Evolutionary conservation across 495 filamentous ascomycete species (phyloP).

Genomic region (Glutinoglossum americanum): DNA sequence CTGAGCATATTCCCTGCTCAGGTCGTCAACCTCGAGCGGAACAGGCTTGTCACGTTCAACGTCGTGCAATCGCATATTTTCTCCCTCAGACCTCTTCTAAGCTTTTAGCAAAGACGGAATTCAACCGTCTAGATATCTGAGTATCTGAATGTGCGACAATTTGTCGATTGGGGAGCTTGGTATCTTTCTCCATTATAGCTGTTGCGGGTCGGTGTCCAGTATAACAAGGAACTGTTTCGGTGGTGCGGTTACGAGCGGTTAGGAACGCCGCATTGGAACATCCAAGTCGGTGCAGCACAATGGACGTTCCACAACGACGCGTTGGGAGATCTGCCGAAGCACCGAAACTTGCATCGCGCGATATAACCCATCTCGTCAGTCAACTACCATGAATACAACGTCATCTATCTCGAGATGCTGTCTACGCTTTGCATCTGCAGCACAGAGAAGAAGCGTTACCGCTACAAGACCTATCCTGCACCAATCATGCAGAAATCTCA

Average conservation of each 20-base stretch:
- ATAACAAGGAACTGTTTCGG: no score
- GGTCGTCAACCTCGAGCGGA: not conserved
- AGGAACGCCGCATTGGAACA: not conserved
- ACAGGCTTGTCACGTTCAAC: not conserved
- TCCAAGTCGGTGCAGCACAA: no score
- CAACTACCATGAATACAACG: not conserved
- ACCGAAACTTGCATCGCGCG: not conserved
- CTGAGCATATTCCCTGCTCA: conserved; percentile 30
- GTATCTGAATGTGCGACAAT: not conserved
- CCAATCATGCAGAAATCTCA: not conserved
- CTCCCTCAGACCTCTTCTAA: no score
- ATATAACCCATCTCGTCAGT: no score
- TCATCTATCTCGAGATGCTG: not conserved
- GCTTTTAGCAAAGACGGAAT: no score
- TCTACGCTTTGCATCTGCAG: not conserved
- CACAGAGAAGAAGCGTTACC: not conserved
- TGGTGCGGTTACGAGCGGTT: not conserved
- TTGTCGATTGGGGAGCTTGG: not conserved
- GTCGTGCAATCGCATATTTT: not conserved
- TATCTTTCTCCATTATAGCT: no score
- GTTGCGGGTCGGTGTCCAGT: no score
- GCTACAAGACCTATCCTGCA: not conserved
- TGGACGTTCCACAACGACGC: no score
- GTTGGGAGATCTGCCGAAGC: no score
- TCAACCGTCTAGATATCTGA: not conserved